Evolutionary conservation across 495 filamentous ascomycete species (phyloP).

Genomic region (Xylaria flabelliformis): DNA sequence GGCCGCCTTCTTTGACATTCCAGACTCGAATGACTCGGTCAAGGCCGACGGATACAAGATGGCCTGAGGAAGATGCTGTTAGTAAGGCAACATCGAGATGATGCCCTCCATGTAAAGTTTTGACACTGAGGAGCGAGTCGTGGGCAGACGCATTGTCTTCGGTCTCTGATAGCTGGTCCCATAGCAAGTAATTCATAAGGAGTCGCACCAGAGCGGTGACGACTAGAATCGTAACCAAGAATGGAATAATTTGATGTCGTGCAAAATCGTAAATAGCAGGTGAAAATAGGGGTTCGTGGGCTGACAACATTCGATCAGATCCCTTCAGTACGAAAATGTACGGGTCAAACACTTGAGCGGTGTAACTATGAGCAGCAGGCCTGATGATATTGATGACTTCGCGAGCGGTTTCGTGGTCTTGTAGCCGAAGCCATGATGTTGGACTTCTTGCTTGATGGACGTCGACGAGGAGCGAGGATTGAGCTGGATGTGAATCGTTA

Average conservation of each 20-base stretch:
- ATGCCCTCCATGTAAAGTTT: constrained; percentile 65
- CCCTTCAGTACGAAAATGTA: constrained; percentile 70
- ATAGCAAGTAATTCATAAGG: constrained; percentile 70
- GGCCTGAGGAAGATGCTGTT: constrained; percentile 59
- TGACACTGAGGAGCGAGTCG: constrained; percentile 61
- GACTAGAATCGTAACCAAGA: constrained; percentile 60
- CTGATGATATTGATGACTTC: constrained; percentile 74
- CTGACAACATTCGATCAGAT: constrained; percentile 60
- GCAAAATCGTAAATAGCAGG: constrained; percentile 64
- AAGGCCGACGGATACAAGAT: constrained; percentile 69
- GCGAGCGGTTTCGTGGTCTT: constrained; percentile 74
- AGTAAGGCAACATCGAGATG: constrained; percentile 68
- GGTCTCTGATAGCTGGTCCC: constrained; percentile 53
- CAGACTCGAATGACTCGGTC: constrained; percentile 68
- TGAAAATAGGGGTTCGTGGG: constrained; percentile 50
- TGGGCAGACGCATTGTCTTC: constrained; percentile 44
- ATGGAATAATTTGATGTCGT: constrained; percentile 61
- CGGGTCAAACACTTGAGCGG: constrained; percentile 71
- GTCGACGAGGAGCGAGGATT: constrained; percentile 50
- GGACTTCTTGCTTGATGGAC: constrained; percentile 73
- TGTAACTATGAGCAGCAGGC: constrained; percentile 67
- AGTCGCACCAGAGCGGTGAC: constrained; percentile 63
- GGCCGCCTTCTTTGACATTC: constrained; percentile 55
- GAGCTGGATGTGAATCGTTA: constrained; percentile 38
- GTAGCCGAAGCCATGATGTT: constrained; percentile 71